These are phyloP conservation scores for Pichia kudriavzevii DNA, from an alignment of 1,139 yeast species.

Conservation along the genomic window DNA sequence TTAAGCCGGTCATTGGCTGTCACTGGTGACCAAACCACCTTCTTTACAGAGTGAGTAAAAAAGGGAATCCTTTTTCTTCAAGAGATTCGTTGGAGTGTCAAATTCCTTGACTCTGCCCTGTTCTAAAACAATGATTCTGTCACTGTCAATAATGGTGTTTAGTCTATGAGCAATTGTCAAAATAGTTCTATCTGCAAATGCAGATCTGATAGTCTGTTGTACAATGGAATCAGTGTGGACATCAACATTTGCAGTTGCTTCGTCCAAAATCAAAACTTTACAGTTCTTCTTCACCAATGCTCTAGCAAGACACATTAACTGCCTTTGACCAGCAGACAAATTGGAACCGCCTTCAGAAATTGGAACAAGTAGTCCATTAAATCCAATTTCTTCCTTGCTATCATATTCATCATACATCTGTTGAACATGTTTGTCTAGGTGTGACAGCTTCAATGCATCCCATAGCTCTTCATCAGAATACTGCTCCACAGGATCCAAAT, in stretches of 20 bases:
- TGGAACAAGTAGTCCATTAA: conserved; percentile 44
- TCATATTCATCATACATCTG: conserved; percentile 39
- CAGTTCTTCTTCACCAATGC: conserved; percentile 70
- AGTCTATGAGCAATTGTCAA: conserved; percentile 92
- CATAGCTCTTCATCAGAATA: conserved; percentile 74
- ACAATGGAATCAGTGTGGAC: conserved; percentile 86
- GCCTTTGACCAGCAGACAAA: conserved; percentile 86
- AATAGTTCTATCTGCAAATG: conserved; percentile 82
- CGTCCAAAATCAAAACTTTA: conserved; percentile 77
- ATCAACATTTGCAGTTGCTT: conserved; percentile 97
- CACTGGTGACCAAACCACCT: conserved; percentile 37
- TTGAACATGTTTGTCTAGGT: conserved; percentile 66
- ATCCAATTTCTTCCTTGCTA: conserved; percentile 21
- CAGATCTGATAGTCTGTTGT: conserved; percentile 80
- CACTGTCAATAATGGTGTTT: conserved; percentile 89
- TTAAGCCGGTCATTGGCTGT: too few species aligned
- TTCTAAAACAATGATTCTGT: conserved; percentile 78
- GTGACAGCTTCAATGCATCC: conserved; percentile 80
- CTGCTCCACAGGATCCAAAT: conserved; percentile 74
- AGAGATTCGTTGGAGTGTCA: conserved; percentile 66
- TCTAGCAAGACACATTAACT: conserved; percentile 83
- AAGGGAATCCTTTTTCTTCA: conserved; percentile 59
- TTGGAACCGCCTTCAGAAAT: conserved; percentile 82
- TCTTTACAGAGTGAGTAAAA: conserved; percentile 75
- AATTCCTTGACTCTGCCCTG: conserved; percentile 82